Evolutionary conservation across 2,329 filamentous ascomycete species (phyloP), one percentile per base, ranked within the genome.

Genomic region (Botrytis porri): DNA sequence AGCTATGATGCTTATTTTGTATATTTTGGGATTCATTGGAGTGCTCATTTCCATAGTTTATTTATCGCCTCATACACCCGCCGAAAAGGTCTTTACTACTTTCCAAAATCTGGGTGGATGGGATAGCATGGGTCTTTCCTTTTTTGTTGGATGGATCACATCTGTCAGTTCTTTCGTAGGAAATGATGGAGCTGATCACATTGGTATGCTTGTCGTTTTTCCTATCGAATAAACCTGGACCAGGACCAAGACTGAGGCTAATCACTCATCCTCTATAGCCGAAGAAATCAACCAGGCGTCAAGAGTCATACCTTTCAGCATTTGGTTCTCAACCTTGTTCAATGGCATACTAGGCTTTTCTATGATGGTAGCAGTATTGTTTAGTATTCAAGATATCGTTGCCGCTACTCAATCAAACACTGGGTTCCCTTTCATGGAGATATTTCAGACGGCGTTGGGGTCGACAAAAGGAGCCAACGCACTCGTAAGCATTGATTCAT

Each of bases 51-150:
- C 70, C 7, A 12, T 74, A 32, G 57, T 74, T 45, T 71, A 71
- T 57, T 57, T 74, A 18, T 63, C 59, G 22, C 62, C 62, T 37
- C 79, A 81, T 71, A 20, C 62, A 25, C 43, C 48, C 43, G 73
- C 59, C 25, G 57, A 63, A 3, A 59, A 60, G 12, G 70, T 74
- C 20, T 74, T 74, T 41, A 72, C 62, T 16, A 72, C 70, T 35
- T 74, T 72, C 29, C 43, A 39, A 32, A 74, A 72, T 41, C 7
- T 54, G 39, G 73, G 73, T n/a, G 70, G 64, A 14, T 74, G 73
- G 73, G 35, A 45, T 43, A 72, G 10, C 32, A 45, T 61, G 59
- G 73, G 73, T 8, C 43, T 74, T 12, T 71, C 73, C 10, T 74
- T 74, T 45, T 66, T 72, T 14, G 70, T 66, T 18, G 70, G 70